These are phyloP conservation scores for Pulicaria dysenterica DNA, from an alignment of 129 eudicot genomes.

Conservation along the genomic window DNA sequence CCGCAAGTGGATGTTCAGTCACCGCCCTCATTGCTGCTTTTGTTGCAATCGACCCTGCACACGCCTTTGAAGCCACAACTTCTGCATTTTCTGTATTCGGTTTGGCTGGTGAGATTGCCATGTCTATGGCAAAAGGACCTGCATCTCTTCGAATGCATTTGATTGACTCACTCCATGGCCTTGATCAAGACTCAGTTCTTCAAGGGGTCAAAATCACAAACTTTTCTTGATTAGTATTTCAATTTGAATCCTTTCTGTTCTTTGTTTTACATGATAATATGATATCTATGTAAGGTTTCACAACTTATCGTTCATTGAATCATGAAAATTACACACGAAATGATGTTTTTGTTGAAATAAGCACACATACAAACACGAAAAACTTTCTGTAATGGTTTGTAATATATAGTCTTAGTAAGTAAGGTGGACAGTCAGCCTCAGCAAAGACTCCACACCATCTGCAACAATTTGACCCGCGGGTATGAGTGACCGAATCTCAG, in stretches of 20 bases:
- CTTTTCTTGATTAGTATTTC: slow-evolving; percentile 31
- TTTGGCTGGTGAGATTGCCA: slow-evolving; percentile 72
- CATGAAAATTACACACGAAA: slow-evolving; percentile 28
- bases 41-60: slow-evolving; percentile 68
- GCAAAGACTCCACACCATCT: slow-evolving; percentile 83
- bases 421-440: slow-evolving; percentile 82
- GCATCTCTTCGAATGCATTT: slow-evolving; percentile 77
- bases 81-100: slow-evolving; percentile 76
- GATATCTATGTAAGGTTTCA: not conserved
- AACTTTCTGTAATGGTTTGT: not conserved
- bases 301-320: slow-evolving; percentile 5
- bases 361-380: slow-evolving; percentile 26
- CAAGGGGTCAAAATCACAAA: slow-evolving; percentile 45
- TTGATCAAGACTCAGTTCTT: slow-evolving; percentile 56
- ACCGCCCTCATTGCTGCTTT: slow-evolving; percentile 92
- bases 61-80: slow-evolving; percentile 75
- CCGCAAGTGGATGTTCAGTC: slow-evolving; percentile 92
- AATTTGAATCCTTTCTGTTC: not conserved
- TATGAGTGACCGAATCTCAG: slow-evolving; percentile 83
- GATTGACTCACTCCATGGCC: slow-evolving; percentile 73
- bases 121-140: slow-evolving; percentile 71
- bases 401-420: slow-evolving; percentile 47
- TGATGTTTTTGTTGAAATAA: slow-evolving; percentile 21
- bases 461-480: slow-evolving; percentile 83
- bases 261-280: not conserved